phyloP scores from a whole-genome alignment of 2,329 filamentous ascomycete species.

The Beauveria sp. region DNA sequence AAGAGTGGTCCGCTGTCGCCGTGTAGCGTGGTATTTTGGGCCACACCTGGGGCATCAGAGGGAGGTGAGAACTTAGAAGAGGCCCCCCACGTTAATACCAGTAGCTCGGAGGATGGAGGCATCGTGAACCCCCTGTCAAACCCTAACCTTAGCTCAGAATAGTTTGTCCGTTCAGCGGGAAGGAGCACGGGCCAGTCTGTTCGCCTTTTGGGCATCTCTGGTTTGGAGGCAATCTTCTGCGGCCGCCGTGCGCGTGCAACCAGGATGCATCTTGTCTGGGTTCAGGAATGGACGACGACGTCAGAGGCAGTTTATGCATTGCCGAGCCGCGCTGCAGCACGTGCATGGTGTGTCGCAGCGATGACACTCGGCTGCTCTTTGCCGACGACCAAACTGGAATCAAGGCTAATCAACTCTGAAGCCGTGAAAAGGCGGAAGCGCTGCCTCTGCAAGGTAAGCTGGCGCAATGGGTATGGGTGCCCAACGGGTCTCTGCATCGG shows the following conservation, averaged over 20 bases:
- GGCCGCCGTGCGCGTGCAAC: background rate
- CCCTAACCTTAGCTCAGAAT: background rate
- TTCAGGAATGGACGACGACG: background rate
- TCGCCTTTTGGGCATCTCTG: background rate
- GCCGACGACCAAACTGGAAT: background rate
- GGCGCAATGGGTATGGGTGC: background rate
- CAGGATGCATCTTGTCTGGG: background rate
- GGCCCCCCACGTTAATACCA: background rate
- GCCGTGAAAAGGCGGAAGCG: background rate
- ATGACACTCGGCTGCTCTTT: background rate
- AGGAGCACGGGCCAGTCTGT: background rate
- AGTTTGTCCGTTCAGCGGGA: background rate
- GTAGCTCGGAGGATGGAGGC: background rate
- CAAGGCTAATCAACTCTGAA: background rate
- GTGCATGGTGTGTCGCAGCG: background rate
- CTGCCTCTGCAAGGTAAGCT: background rate
- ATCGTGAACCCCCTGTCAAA: background rate
- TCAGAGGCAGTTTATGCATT: background rate
- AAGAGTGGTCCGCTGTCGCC: background rate
- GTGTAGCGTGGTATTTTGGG: conserved; percentile 4
- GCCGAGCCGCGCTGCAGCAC: background rate
- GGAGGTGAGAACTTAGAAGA: background rate
- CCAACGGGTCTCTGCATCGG: background rate
- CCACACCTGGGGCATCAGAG: background rate
- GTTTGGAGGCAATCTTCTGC: background rate